Percentiles rank a stretch among this genome's conserved stretches.
phyloP scores from a whole-genome alignment of 768 basidiomycete species.

The Boletus patriciae region DNA sequence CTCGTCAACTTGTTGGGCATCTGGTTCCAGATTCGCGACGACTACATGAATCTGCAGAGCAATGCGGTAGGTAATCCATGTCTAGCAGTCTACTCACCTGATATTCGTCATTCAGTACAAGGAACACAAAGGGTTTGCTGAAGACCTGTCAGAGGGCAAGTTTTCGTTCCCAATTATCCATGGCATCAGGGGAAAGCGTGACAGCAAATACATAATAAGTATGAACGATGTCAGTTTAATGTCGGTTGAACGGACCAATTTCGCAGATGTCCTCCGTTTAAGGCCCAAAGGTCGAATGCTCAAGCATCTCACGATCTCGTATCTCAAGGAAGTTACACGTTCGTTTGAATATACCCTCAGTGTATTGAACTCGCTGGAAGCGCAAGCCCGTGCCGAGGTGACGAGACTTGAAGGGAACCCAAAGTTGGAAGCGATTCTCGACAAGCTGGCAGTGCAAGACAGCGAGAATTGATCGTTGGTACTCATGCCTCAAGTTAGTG shows the following conservation, averaged over 20 bases:
- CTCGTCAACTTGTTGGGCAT: conserved; percentile 57
- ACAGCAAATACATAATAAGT: conserved; percentile 85
- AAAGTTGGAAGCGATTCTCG: conserved; percentile 56
- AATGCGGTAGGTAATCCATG: conserved; percentile 9
- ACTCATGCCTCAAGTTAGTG: no score
- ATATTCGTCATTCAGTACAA: conserved; percentile 57
- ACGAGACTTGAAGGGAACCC: conserved; percentile 73
- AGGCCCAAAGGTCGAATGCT: conserved; percentile 77
- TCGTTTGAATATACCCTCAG: conserved; percentile 86
- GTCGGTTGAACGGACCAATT: neutral
- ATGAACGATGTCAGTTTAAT: conserved; percentile 29
- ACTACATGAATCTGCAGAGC: conserved; percentile 43
- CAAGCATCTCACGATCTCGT: conserved; percentile 77
- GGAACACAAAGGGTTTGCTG: conserved; percentile 83
- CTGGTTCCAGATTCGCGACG: conserved; percentile 60
- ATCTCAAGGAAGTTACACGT: conserved; percentile 70
- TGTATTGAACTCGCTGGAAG: conserved; percentile 66
- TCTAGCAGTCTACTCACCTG: neutral
- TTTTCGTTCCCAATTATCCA: conserved; percentile 97
- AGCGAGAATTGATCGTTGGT: neutral
- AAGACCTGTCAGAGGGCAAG: conserved; percentile 95
- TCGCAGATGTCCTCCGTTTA: conserved; percentile 86
- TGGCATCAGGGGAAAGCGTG: conserved; percentile 75
- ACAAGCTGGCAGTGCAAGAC: conserved; percentile 41
- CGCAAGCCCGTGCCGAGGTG: conserved; percentile 69